Percentiles rank a stretch among this genome's conserved stretches.
Conservation (phyloP, 176 grass and related monocot genomes). For the Oryza longistaminata region DNA sequence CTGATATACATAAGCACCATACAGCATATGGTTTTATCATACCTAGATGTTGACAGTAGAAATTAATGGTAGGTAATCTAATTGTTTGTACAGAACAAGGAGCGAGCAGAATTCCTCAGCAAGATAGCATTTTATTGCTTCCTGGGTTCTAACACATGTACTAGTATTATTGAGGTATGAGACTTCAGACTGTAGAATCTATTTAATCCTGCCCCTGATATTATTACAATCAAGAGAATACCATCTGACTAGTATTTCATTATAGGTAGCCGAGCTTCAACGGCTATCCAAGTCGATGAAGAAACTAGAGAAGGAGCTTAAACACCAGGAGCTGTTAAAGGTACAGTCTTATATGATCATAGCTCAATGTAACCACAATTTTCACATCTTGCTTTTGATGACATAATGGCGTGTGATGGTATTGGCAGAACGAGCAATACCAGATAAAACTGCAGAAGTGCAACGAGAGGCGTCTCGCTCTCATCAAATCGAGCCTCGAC, state of each 20-base stretch:
- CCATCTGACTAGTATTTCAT: neutral
- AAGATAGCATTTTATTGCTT: constrained; percentile 79
- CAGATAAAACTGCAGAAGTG: constrained; percentile 68
- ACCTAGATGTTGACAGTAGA: neutral
- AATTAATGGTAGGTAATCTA: neutral
- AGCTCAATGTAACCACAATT: neutral
- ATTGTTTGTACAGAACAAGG: constrained; percentile 63
- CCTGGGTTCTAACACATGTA: constrained; percentile 70
- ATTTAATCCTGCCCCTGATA: neutral
- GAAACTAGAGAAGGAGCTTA: constrained; percentile 74
- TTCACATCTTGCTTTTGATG: neutral
- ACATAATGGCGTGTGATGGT: neutral
- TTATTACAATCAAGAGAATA: neutral
- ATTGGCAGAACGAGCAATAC: constrained; percentile 73
- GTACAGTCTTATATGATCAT: neutral
- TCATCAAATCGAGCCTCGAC: constrained; percentile 77
- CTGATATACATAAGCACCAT: neutral
- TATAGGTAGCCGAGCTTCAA: constrained; percentile 65
- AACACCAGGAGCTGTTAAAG: constrained; percentile 54
- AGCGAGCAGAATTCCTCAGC: constrained; percentile 63
- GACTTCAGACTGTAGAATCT: neutral
- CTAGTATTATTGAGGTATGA: constrained; percentile 62
- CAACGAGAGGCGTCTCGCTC: constrained; percentile 69
- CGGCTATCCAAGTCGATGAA: constrained; percentile 69
- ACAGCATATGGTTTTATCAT: neutral